Percentiles rank a stretch among this genome's conserved stretches.
phyloP scores from a whole-genome alignment of 257 asterid genomes.

The Catharanthus roseus region DNA sequence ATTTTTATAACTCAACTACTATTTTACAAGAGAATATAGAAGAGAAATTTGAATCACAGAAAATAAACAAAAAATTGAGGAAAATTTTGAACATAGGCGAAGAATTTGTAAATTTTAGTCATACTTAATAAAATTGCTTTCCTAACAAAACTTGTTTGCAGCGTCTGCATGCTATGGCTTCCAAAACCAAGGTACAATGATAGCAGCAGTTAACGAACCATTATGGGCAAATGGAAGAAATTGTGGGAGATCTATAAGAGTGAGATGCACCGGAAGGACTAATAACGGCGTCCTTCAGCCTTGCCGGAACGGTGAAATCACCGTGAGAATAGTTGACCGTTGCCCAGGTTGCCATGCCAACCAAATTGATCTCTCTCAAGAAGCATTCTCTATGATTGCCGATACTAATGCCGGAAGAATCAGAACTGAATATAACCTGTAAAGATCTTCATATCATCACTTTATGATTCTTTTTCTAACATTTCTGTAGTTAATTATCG shows the following conservation, averaged over 20 bases:
- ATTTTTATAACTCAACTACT: no score
- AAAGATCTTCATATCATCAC: neutral
- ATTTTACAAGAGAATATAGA: no score
- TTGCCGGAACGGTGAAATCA: slow-evolving; percentile 9
- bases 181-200: slow-evolving; percentile 20
- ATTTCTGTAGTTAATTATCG: no score
- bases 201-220: slow-evolving; percentile 40
- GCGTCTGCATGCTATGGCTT: slow-evolving; percentile 33
- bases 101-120: no score
- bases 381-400: slow-evolving; percentile 1
- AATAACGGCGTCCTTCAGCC: neutral
- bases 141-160: slow-evolving; percentile 9
- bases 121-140: no score
- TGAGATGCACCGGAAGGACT: slow-evolving; percentile 2
- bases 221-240: neutral
- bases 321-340: neutral
- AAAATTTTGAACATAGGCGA: no score
- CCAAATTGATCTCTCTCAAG: slow-evolving; percentile 6
- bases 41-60: no score
- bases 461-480: neutral
- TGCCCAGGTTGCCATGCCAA: neutral
- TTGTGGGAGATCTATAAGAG: neutral
- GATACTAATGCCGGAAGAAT: slow-evolving; percentile 5
- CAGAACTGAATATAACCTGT: neutral
- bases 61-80: no score